Evolutionary conservation across 1,284 basidiomycete genomes (phyloP).

Genomic region (Fomitopsis betulina): DNA sequence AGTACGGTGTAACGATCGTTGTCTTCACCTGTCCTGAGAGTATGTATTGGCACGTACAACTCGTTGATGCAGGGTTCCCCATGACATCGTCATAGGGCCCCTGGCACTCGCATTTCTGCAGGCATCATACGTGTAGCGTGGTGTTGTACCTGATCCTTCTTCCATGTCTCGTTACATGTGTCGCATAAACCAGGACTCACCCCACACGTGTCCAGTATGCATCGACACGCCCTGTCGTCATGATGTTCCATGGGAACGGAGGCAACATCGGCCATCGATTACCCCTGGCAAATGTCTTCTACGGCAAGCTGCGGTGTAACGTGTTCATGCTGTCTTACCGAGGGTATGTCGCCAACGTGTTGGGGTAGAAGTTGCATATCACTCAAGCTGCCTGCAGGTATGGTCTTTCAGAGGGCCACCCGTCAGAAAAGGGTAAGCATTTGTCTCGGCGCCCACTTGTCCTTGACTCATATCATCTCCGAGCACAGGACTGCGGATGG

Average conservation of each 20-base stretch:
- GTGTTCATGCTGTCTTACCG: constrained; percentile 88
- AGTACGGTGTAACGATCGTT: no score
- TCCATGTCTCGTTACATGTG: neutral
- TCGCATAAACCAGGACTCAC: neutral
- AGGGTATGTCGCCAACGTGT: constrained; percentile 45
- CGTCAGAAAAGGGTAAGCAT: constrained; percentile 72
- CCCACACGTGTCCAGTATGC: constrained; percentile 39
- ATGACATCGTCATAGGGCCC: no score
- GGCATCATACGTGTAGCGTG: neutral
- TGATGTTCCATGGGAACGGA: constrained; percentile 92
- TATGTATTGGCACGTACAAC: no score
- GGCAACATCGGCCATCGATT: constrained; percentile 84
- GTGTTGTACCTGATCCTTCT: neutral
- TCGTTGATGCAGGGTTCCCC: no score
- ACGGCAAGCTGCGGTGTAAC: constrained; percentile 80
- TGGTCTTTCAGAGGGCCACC: constrained; percentile 76
- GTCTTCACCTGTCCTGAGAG: no score
- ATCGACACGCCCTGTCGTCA: constrained; percentile 70
- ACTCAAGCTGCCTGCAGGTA: constrained; percentile 48
- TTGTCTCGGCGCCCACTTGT: constrained; percentile 14
- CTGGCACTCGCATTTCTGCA: no score
- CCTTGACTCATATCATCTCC: constrained; percentile 5
- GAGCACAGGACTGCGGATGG: constrained; percentile 66
- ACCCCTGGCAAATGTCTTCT: constrained; percentile 87
- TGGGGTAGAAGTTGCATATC: neutral